Percentiles rank a stretch among this genome's conserved stretches.
These are phyloP conservation scores for Mucor irregularis DNA, from an alignment of 371 early-diverging fungal genomes.

Conservation along the genomic window DNA sequence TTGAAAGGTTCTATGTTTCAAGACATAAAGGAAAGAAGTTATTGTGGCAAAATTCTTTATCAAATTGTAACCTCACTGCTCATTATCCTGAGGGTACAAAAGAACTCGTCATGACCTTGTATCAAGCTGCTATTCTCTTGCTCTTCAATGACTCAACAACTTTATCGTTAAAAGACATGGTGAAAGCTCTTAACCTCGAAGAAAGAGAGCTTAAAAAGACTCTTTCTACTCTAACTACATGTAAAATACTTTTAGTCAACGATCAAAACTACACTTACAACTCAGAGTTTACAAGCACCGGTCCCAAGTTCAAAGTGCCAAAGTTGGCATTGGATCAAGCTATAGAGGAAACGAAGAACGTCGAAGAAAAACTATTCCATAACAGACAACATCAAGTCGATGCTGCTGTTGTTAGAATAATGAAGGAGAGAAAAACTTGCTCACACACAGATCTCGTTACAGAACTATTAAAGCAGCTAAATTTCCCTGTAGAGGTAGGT, in stretches of 20 bases:
- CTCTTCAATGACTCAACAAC: slow-evolving; percentile 66
- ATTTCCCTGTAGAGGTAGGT: slow-evolving; percentile 77
- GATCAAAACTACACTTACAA: no score
- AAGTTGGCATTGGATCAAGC: not conserved
- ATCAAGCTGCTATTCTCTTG: slow-evolving; percentile 75
- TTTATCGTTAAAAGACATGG: slow-evolving; percentile 69
- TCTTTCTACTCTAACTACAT: no score
- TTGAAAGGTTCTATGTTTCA: slow-evolving; percentile 71
- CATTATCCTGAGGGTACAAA: slow-evolving; percentile 58
- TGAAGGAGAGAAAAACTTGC: slow-evolving; percentile 84
- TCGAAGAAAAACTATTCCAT: slow-evolving; percentile 72
- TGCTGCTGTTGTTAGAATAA: slow-evolving; percentile 93
- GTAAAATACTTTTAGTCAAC: no score
- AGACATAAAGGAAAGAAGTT: slow-evolving; percentile 80
- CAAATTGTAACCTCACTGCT: slow-evolving; percentile 72
- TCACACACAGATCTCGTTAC: slow-evolving; percentile 68
- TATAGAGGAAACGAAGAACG: slow-evolving; percentile 72
- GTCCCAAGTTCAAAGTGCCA: no score
- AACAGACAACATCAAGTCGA: slow-evolving; percentile 88
- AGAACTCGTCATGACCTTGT: slow-evolving; percentile 73
- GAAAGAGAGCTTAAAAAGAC: not conserved
- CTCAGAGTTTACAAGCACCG: no score
- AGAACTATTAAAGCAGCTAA: slow-evolving; percentile 73
- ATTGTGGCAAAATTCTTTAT: slow-evolving; percentile 84
- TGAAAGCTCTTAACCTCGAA: slow-evolving; percentile 55